Conservation (phyloP, 1,284 basidiomycete genomes). For the Ceratorhiza oryzae-sativae region DNA sequence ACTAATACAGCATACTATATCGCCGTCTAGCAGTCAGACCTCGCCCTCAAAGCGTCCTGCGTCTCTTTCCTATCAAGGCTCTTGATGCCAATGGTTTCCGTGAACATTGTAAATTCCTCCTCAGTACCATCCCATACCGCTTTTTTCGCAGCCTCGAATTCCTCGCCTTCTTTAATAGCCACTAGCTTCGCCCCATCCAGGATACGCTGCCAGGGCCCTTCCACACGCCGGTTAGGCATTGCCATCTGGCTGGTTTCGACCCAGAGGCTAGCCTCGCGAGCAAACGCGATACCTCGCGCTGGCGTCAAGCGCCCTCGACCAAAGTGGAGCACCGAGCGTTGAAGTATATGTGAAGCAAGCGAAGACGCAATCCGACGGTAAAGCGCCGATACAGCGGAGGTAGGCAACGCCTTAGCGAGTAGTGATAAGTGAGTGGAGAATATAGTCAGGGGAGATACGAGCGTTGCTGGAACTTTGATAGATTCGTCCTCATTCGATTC, state of each 20-base stretch:
- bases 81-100: conserved; percentile 44
- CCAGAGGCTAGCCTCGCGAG: conserved; percentile 79
- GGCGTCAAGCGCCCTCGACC: conserved; percentile 66
- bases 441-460: conserved; percentile 74
- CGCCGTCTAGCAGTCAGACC: conserved; percentile 36
- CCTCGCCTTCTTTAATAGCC: conserved; percentile 55
- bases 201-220: conserved; percentile 76
- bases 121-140: conserved; percentile 47
- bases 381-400: conserved; percentile 60
- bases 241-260: conserved; percentile 69
- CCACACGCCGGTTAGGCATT: conserved; percentile 59
- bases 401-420: conserved; percentile 67
- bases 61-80: conserved; percentile 36
- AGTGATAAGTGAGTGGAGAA: conserved; percentile 75
- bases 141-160: conserved; percentile 45
- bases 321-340: conserved; percentile 81
- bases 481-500: conserved; percentile 48
- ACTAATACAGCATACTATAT: neutral
- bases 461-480: conserved; percentile 65
- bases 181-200: conserved; percentile 72
- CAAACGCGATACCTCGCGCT: conserved; percentile 63
- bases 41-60: conserved; percentile 37
- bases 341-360: conserved; percentile 75
- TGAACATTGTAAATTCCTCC: conserved; percentile 43
- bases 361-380: conserved; percentile 74